Percentiles rank a stretch among this genome's conserved stretches.
Evolutionary conservation across 2,329 filamentous ascomycete species (phyloP).

Genomic region (Cercospora brassicicola): DNA sequence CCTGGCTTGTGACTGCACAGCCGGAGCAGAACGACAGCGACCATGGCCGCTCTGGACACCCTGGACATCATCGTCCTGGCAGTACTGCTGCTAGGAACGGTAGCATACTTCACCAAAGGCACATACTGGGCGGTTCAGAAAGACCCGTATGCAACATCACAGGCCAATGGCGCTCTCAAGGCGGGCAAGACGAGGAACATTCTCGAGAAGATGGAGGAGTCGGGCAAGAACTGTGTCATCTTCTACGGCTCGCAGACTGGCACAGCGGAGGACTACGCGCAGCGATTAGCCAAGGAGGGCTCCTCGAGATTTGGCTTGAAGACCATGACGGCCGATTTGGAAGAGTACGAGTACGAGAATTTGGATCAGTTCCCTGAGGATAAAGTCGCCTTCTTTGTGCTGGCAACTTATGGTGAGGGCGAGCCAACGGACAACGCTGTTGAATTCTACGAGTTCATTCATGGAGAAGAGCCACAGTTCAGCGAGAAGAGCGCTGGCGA

Average conservation of each 20-base stretch:
- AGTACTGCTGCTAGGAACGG: conserved; percentile 77
- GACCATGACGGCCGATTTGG: conserved; percentile 96
- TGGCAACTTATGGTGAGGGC: conserved; percentile 96
- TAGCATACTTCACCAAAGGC: conserved; percentile 97
- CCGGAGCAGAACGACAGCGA: conserved; percentile 28
- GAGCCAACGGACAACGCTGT: conserved; percentile 98
- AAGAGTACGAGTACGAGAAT: conserved; percentile 97
- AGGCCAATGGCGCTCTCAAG: conserved; percentile 69
- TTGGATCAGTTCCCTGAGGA: conserved; percentile 84
- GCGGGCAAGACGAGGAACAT: conserved; percentile 87
- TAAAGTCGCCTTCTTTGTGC: conserved; percentile 90
- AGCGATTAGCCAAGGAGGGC: conserved; percentile 92
- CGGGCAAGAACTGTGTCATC: conserved; percentile 93
- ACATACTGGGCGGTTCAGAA: conserved; percentile 86
- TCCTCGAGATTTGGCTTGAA: conserved; percentile 94
- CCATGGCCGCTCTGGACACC: conserved; percentile 94
- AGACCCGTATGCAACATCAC: conserved; percentile 80
- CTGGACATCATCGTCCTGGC: conserved; percentile 91
- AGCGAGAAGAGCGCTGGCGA: conserved; percentile 67
- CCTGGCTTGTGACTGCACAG: conserved; percentile 1
- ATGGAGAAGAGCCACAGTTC: conserved; percentile 76
- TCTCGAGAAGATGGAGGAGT: conserved; percentile 92
- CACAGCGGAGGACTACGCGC: conserved; percentile 97
- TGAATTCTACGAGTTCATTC: conserved; percentile 97
- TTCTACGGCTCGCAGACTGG: conserved; percentile 99